Evolutionary conservation across 2,329 filamentous ascomycete species (phyloP), one percentile per base, ranked within the genome.

Genomic region (Fonsecaea multimorphosa): DNA sequence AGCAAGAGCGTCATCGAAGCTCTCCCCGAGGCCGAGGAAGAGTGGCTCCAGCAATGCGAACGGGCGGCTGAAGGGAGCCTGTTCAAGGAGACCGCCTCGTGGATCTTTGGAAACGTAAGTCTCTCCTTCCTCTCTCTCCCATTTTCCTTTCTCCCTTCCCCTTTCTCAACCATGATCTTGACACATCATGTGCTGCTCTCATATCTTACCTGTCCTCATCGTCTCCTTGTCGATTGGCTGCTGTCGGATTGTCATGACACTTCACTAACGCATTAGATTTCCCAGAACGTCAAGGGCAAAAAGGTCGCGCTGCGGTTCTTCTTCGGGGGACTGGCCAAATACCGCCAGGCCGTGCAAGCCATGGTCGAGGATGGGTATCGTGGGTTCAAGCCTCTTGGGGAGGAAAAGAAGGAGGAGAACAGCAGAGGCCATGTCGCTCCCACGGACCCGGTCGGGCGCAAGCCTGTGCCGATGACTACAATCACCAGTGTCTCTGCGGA

Each of bases 71-170:
- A 59, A 22, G 57, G 57, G 11, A 68, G 84, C 0, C 79, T 84
- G 0, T 77, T 87, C 14, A 75, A 78, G 73, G 88, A 87, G 66
- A 85, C 3, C 78, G 84, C 58, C 8, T 65, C 61, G 14, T 67
- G 82, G 53, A 87, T 86, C 68, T 85, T 86, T 81, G 85, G 86
- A 1, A 81, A 78, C 0, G 58, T 60, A 52, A 53, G 58, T 40
- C 31, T 19, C 19, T 19, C 27, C 3, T 29, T 51, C 14, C 24
- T 24, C 16, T 49, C 38, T n/a, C n/a, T n/a, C n/a, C n/a, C 16
- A 14, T 40, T 16, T n/a, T 6, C 2, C 34, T 9, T 9, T 12
- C 11, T 14, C 12, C 34, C 34, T 36, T 8, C 34, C 11, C 34
- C 11, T 36, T 3, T 36, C 11, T 36, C 11, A 6, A 36, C 11